Base-by-base conservation (phyloP, 192 early-diverging fungal genomes). In the Mortierella antarctica region DNA sequence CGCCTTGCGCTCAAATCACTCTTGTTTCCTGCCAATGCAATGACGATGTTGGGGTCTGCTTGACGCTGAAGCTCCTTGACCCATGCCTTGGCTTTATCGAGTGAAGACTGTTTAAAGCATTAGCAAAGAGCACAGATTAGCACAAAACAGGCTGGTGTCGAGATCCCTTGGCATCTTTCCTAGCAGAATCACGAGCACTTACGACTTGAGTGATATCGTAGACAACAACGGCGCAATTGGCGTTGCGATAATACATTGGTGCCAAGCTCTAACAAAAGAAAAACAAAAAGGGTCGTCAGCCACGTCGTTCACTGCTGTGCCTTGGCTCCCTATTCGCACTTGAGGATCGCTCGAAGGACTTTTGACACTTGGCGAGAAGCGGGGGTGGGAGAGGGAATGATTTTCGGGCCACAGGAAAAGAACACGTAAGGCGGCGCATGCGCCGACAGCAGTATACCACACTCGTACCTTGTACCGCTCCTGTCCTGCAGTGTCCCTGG, bases 141-240 rank as follows among this genome's bases (percentile, higher is more conserved):
- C 18, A 6, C 11, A 17, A 31, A 5, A 11, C n/a, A n/a, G 21
- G 9, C 31, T 31, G 31, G 31, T 70, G 6, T n/a, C 21, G 40
- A 69, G 55, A 66, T 39, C 18, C 18, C 49, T 63, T 63, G 10
- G 2, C 31, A 63, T 46, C 48, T 42, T 74, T 45, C 47, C 15
- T 7, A 13, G 20, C 45, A 54, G 3, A 23, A 9, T 51, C 39
- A 23, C 20, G 7, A 11, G 31, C 73, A 55, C 85, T 71, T 85
- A 89, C 89, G 21, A 83, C 73, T 76, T 94, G 91, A 64, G 94
- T 94, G 71, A 92, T 89, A 84, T 92, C 91, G 69, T 91, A 92
- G 50, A 92, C 91, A 57, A 92, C 89, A 18, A 92, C 90, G 12
- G 91, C 91, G 58, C 89, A 90, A 62, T 90, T 91, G 10, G 91